These are phyloP conservation scores for Phlebiopsis gigantea DNA, from an alignment of 768 basidiomycete species.

Conservation along the genomic window DNA sequence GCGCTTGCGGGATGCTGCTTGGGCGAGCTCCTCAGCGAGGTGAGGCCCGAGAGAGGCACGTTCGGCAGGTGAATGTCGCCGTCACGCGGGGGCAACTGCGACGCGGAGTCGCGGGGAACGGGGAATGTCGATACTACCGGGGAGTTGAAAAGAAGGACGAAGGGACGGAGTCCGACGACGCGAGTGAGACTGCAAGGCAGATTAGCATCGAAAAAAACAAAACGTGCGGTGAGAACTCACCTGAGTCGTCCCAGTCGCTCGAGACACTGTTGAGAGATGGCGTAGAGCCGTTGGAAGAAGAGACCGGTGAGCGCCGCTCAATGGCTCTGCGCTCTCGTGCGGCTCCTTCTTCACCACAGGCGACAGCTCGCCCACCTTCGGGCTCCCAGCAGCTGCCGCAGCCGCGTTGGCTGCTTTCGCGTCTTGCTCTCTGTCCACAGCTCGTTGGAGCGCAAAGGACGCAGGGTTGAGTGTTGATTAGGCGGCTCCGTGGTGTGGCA, in stretches of 20 bases:
- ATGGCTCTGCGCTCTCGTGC: conserved; percentile 34
- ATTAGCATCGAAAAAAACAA: conserved; percentile 22
- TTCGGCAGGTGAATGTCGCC: conserved; percentile 55
- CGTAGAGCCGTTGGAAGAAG: conserved; percentile 49
- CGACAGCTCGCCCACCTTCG: conserved; percentile 29
- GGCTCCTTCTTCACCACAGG: conserved; percentile 61
- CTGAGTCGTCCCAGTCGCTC: conserved; percentile 81
- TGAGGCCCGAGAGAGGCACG: conserved; percentile 65
- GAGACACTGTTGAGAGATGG: conserved; percentile 45
- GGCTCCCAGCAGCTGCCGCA: conserved; percentile 19
- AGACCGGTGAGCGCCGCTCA: conserved; percentile 59
- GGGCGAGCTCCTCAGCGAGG: conserved; percentile 34
- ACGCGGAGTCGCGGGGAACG: conserved; percentile 50
- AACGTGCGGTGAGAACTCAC: conserved; percentile 37
- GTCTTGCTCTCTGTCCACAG: conserved; percentile 83
- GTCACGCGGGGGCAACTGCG: too few species aligned
- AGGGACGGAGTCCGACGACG: conserved; percentile 51
- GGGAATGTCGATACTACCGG: conserved; percentile 56
- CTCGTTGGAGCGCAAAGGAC: conserved; percentile 84
- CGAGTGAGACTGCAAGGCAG: conserved; percentile 24
- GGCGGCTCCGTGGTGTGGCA: conserved; percentile 91
- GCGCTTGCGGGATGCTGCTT: conserved; percentile 9
- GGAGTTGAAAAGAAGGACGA: conserved; percentile 66
- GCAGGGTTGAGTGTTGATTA: conserved; percentile 74
- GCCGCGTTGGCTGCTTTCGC: conserved; percentile 44